Base-by-base conservation (phyloP, 768 basidiomycete genomes). In the Mycena floridula region DNA sequence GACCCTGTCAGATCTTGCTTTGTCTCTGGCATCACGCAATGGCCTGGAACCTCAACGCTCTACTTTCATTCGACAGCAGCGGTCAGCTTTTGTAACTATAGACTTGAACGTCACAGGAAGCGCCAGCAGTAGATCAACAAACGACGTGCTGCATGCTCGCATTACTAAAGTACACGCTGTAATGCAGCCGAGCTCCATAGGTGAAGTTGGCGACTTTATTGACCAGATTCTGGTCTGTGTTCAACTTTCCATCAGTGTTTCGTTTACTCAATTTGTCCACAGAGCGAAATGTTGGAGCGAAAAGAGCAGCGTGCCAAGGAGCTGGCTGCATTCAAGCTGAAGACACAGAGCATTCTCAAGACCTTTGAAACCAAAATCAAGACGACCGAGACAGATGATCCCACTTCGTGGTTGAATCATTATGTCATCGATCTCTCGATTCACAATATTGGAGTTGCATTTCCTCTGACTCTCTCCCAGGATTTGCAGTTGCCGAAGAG, bases 151-250 rank as follows among this genome's bases (percentile, higher is more conserved):
- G 22, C 67, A 79, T 26, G 48, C 92, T 24, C 61, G 67, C 1
- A 63, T 94, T 20, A 79, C 76, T 7, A 89, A 85, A 60, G 79
- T 91, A 2, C 90, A 97, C 55, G 92, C 94, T 1, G 87, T 95
- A 25, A 84, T 96, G 85, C 92, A 93, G 59, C 85, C 94, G 8
- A 89, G 89, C 50, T 94, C 95, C 0, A 83, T 97, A 41, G 85
- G 85, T 18, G 89, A 95, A 58, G 68, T 97, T 7, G 89, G 85
- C 13, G 94, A 97, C 58, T 89, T 92, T 50, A 62, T 91, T 30
- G 91, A 95, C 57, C 74, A 90, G 53, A 68, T 90, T 32, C 89
- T 89, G 74, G 89, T 85, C 65, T 25, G 16, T 37, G 37, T 38
- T n/a, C n/a, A 48, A 25, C 37, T 25, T 44, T 25, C 22, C 21